Evolutionary conservation across 495 filamentous ascomycete genomes (phyloP), one percentile per base, ranked within the genome.

Genomic region (Achaetomiella virescens): DNA sequence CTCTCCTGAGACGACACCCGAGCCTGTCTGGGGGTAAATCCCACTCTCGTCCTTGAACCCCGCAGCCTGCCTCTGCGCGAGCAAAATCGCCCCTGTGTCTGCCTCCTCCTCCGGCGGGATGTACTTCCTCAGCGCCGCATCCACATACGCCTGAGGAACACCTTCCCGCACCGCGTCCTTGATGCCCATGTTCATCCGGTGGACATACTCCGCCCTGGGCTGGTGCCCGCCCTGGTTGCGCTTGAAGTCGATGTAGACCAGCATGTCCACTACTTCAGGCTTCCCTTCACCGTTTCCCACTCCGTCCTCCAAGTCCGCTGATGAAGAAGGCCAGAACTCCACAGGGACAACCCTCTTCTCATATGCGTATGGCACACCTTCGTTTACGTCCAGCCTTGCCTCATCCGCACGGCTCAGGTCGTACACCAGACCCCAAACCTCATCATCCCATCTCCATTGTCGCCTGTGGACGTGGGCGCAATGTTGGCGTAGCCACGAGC

Each of bases 401-500:
- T 72, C 69, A 58, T 75, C 74, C 3, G 45, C 17, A 0, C 60
- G 49, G 22, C 63, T 60, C 7, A 77, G 55, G 20, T 54, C 60
- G 45, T 75, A 77, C 4, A 75, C 43, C 2, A 75, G 40, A 20
- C 75, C 75, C 60, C 73, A 76, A 22, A 76, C 71, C 21, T 67
- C 61, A 25, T 43, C 22, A 18, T 21, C 21, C 65, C 61, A 25
- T 43, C 22, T 17, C 17, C 48, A 4, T 44, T 55, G n/a, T 40
- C 18, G 35, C 17, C n/a, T 53, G 10, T 11, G 3, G 21, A 31
- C 5, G 29, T 24, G 10, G 24, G 51, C n/a, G 69, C 64, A 17
- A 75, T 61, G 59, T 74, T 77, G 29, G 74, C 74, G 37, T 69
- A 73, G 12, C 74, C 72, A 1, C 72, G 64, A 11, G 58, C 50